A percentile compares a stretch with the other conserved stretches of the same genome.
phyloP scores from a whole-genome alignment of 306 rosid species.

The Canavalia ensiformis region DNA sequence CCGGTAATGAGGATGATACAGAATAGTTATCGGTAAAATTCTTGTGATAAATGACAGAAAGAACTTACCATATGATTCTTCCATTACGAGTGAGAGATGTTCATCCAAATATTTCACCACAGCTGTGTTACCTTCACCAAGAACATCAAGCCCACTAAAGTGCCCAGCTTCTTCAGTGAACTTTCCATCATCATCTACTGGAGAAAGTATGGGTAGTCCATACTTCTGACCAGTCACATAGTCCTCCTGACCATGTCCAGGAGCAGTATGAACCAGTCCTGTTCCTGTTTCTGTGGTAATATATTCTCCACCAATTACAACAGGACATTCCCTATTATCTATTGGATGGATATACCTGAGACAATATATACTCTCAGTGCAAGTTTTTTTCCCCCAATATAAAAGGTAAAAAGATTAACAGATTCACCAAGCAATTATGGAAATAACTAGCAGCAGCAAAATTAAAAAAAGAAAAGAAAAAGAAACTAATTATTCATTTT shows the following conservation, averaged over 20 bases:
- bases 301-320: slow-evolving; percentile 95
- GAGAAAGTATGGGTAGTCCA: slow-evolving; percentile 87
- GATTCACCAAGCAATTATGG: not conserved
- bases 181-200: slow-evolving; percentile 88
- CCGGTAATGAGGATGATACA: slow-evolving; percentile 35
- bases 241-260: slow-evolving; percentile 99
- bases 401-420: slow-evolving; percentile 28
- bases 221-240: slow-evolving; percentile 92
- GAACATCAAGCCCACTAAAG: slow-evolving; percentile 94
- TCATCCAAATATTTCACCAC: slow-evolving; percentile 88
- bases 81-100: slow-evolving; percentile 77
- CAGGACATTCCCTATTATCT: slow-evolving; percentile 76
- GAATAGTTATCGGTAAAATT: slow-evolving; percentile 10
- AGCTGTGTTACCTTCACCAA: slow-evolving; percentile 88
- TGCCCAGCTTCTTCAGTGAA: slow-evolving; percentile 98
- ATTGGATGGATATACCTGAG: slow-evolving; percentile 89
- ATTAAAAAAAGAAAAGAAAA: slow-evolving; percentile 16
- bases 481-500: slow-evolving; percentile 36
- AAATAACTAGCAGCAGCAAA: slow-evolving; percentile 32
- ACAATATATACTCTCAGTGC: slow-evolving; percentile 32
- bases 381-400: slow-evolving; percentile 29
- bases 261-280: slow-evolving; percentile 99
- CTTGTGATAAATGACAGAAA: slow-evolving; percentile 7
- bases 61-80: slow-evolving; percentile 84
- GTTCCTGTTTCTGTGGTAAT: slow-evolving; percentile 97